Evolutionary conservation across 257 asterid genomes (phyloP).

Genomic region (Penstemon barbatus): DNA sequence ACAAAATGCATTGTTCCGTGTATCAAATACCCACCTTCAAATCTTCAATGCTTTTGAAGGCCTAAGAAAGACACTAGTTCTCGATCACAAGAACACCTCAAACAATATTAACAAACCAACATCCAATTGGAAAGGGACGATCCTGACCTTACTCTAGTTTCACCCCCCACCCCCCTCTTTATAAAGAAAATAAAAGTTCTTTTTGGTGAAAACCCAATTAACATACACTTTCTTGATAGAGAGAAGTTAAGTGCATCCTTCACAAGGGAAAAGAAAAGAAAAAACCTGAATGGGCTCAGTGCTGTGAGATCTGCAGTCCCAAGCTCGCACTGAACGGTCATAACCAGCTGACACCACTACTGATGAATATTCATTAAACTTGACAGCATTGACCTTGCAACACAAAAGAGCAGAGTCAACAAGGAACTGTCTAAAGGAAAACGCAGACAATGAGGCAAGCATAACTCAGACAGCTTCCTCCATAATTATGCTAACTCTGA

Average conservation of each 20-base stretch:
- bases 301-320: conserved; percentile 99
- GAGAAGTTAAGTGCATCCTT: background rate
- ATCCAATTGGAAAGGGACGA: background rate
- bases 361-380: conserved; percentile 74
- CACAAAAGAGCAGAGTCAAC: conserved; percentile 19
- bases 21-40: background rate
- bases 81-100: background rate
- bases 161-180: background rate
- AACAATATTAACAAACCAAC: background rate
- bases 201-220: background rate
- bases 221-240: background rate
- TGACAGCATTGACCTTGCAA: conserved; percentile 85
- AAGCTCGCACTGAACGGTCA: conserved; percentile 86
- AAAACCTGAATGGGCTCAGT: conserved; percentile 89
- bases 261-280: conserved; percentile 13
- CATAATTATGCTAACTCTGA: background rate
- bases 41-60: background rate
- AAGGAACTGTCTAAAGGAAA: background rate
- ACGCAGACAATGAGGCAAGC: conserved; percentile 1
- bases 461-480: background rate
- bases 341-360: conserved; percentile 94
- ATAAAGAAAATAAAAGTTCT: background rate
- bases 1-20: background rate
- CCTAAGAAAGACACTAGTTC: background rate
- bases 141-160: background rate